Conservation (phyloP, 495 filamentous ascomycete genomes). For the Aspergillus asperescens region DNA sequence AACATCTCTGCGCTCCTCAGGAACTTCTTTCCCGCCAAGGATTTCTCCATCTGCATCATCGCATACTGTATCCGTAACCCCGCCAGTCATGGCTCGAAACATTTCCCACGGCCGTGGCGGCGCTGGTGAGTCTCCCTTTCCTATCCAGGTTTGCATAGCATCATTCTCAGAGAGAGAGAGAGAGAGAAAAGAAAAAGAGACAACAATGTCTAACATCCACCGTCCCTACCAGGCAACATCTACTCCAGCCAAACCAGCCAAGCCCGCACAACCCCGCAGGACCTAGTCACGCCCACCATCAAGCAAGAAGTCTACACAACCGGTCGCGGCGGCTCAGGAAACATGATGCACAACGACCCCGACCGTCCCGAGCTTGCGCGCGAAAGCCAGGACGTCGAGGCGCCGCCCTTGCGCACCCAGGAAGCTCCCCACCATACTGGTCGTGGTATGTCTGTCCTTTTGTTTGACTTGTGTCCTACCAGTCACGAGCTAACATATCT, state of each 20-base stretch:
- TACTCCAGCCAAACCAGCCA: constrained; percentile 48
- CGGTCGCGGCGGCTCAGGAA: constrained; percentile 65
- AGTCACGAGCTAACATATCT: not conserved
- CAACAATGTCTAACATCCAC: not conserved
- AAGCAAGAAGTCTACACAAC: constrained; percentile 81
- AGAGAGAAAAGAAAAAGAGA: too few species aligned
- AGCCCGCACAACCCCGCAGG: constrained; percentile 44
- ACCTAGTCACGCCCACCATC: constrained; percentile 75
- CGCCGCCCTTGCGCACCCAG: constrained; percentile 45
- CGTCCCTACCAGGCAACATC: constrained; percentile 60
- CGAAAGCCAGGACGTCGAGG: constrained; percentile 72
- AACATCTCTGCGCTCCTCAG: not conserved
- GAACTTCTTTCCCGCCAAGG: not conserved
- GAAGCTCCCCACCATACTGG: constrained; percentile 41
- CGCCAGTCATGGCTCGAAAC: constrained; percentile 21
- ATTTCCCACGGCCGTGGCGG: constrained; percentile 53
- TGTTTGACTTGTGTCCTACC: not conserved
- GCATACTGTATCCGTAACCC: too few species aligned
- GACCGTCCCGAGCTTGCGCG: constrained; percentile 62
- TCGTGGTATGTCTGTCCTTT: constrained; percentile 32
- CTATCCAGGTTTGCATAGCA: too few species aligned
- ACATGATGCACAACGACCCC: constrained; percentile 69
- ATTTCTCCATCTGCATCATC: not conserved
- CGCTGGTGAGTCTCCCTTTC: constrained; percentile 37
- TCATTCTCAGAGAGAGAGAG: too few species aligned